Conservation (phyloP, 345 rosid species). For the Gossypium mustelinum region DNA sequence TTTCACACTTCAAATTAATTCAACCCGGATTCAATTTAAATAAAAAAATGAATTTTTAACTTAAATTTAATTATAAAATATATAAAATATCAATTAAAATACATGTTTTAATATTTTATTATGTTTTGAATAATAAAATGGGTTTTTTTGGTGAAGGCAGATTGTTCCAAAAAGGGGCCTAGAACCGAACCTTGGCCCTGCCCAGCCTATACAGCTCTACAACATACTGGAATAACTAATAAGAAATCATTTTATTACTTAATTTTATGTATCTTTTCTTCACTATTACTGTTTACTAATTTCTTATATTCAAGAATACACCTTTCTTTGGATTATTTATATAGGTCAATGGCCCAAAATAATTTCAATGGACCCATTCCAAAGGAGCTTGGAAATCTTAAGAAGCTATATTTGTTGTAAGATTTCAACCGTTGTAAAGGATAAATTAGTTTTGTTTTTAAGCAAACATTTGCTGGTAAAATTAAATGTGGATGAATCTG, state of each 20-base stretch:
- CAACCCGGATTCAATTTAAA: too few relatives aligned
- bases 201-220: too few relatives aligned
- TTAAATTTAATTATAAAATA: too few relatives aligned
- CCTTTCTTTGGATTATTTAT: background rate
- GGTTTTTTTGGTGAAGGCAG: too few relatives aligned
- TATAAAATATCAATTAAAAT: too few relatives aligned
- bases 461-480: background rate
- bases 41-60: too few relatives aligned
- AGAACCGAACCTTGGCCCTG: too few relatives aligned
- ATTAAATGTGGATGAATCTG: background rate
- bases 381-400: constrained; percentile 13
- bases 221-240: background rate
- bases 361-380: constrained; percentile 25
- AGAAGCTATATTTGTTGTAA: constrained; percentile 26
- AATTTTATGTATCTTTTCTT: background rate
- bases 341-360: constrained; percentile 28
- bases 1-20: fast-evolving
- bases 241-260: background rate
- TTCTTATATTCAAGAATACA: background rate
- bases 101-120: too few relatives aligned
- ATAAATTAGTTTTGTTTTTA: background rate
- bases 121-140: too few relatives aligned
- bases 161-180: too few relatives aligned
- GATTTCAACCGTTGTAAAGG: background rate
- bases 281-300: background rate